phyloP scores from a whole-genome alignment of 2,329 filamentous ascomycete genomes.

The Fusarium begoniae region DNA sequence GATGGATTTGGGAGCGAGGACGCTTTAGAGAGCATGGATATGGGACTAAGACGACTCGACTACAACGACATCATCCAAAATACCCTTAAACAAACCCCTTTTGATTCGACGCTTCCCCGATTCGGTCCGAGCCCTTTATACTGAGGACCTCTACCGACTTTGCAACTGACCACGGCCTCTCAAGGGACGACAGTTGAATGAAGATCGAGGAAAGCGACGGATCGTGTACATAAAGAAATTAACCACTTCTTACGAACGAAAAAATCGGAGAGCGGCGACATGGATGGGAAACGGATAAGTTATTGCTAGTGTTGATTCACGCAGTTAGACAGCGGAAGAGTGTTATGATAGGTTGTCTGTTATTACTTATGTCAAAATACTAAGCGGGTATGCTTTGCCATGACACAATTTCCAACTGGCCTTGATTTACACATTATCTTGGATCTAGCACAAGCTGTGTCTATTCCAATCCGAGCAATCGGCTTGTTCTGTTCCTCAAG shows the following conservation, averaged over 20 bases:
- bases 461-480: neutral
- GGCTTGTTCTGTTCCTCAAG: neutral
- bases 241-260: constrained; percentile 37
- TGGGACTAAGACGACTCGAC: constrained; percentile 12
- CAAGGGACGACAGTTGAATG: neutral
- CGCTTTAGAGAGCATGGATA: neutral
- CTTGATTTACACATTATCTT: neutral
- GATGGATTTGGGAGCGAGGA: constrained; percentile 12
- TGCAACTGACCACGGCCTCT: neutral
- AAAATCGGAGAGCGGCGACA: constrained; percentile 21
- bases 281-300: constrained; percentile 14
- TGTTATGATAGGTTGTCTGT: constrained; percentile 40
- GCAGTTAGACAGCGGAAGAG: constrained; percentile 37
- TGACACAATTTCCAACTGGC: neutral
- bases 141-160: constrained; percentile 3
- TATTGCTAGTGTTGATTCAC: constrained; percentile 15
- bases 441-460: no score
- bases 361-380: constrained; percentile 34
- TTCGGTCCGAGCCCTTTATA: constrained; percentile 1
- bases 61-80: constrained; percentile 19
- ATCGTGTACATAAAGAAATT: constrained; percentile 40
- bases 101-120: constrained; percentile 24
- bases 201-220: constrained; percentile 17
- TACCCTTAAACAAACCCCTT: constrained; percentile 21
- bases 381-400: constrained; percentile 18